A percentile compares a stretch with the other conserved stretches of the same genome.
Evolutionary conservation across 192 early-diverging fungal species (phyloP).

Genomic region (Rhizoclosmatium sp.): DNA sequence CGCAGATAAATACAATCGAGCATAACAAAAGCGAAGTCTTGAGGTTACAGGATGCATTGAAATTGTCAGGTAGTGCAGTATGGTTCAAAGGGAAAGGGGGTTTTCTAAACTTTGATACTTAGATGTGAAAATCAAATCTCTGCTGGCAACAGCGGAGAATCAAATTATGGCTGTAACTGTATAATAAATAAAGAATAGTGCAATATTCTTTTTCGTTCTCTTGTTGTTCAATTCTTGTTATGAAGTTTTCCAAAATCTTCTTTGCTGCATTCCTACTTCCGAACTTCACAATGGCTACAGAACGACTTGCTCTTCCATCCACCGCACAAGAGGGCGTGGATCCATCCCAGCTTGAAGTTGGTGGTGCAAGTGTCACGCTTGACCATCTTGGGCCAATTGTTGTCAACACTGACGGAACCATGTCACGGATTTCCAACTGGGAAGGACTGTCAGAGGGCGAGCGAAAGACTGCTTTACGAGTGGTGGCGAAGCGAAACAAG

Average conservation of each 20-base stretch:
- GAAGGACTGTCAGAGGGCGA: conserved; percentile 43
- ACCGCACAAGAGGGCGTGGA: conserved; percentile 15
- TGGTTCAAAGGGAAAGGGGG: not conserved
- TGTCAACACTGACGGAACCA: conserved; percentile 45
- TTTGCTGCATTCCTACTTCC: no score
- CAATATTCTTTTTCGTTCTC: no score
- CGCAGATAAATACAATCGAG: conserved; percentile 24
- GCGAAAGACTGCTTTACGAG: conserved; percentile 43
- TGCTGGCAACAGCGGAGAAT: not conserved
- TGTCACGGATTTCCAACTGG: conserved; percentile 57
- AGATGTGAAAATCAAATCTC: not conserved
- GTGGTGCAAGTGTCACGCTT: conserved; percentile 22
- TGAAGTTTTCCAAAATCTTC: not conserved
- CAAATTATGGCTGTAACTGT: not conserved
- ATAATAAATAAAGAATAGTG: not conserved
- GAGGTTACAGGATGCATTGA: not conserved
- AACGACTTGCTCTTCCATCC: conserved; percentile 20
- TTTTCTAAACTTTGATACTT: not conserved
- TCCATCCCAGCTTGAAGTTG: not conserved
- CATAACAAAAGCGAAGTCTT: not conserved
- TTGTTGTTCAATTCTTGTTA: no score
- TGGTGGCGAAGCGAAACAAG: conserved; percentile 51
- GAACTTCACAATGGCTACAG: not conserved
- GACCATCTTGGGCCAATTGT: conserved; percentile 35
- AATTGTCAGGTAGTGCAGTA: not conserved